Conservation (phyloP, 768 basidiomycete genomes). For the Hortiboletus campestris region DNA sequence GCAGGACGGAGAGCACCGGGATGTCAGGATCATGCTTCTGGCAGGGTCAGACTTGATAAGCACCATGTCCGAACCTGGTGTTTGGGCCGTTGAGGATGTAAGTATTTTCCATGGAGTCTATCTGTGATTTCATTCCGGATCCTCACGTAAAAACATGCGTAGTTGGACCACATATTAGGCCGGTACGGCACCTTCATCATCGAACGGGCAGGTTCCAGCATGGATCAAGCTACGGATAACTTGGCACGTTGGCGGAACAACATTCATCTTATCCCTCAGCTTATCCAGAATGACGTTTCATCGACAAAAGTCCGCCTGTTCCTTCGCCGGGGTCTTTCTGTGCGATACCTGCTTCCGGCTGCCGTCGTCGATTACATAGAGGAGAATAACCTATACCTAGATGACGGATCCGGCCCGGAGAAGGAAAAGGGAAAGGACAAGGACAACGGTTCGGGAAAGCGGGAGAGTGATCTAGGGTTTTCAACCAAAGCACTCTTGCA, state of each 20-base stretch:
- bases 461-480: constrained; percentile 20
- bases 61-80: constrained; percentile 97
- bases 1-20: constrained; percentile 69
- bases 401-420: constrained; percentile 44
- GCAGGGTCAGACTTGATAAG: constrained; percentile 98
- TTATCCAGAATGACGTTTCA: constrained; percentile 96
- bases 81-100: constrained; percentile 95
- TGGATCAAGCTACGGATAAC: constrained; percentile 77
- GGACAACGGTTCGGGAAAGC: constrained; percentile 30
- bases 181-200: constrained; percentile 93
- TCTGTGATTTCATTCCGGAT: constrained; percentile 9
- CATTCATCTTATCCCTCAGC: constrained; percentile 88
- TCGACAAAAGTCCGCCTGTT: constrained; percentile 89
- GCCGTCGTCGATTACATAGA: constrained; percentile 95
- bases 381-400: constrained; percentile 71
- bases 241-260: constrained; percentile 78
- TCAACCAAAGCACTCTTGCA: constrained; percentile 10
- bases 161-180: constrained; percentile 96
- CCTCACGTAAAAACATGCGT: constrained; percentile 13
- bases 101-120: constrained; percentile 33
- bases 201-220: constrained; percentile 90
- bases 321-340: constrained; percentile 74
- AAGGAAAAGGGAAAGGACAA: constrained; percentile 41
- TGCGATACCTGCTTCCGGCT: constrained; percentile 87
- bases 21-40: constrained; percentile 86